phyloP scores from a whole-genome alignment of 2,329 filamentous ascomycete species.

The Alternaria gansuensis region DNA sequence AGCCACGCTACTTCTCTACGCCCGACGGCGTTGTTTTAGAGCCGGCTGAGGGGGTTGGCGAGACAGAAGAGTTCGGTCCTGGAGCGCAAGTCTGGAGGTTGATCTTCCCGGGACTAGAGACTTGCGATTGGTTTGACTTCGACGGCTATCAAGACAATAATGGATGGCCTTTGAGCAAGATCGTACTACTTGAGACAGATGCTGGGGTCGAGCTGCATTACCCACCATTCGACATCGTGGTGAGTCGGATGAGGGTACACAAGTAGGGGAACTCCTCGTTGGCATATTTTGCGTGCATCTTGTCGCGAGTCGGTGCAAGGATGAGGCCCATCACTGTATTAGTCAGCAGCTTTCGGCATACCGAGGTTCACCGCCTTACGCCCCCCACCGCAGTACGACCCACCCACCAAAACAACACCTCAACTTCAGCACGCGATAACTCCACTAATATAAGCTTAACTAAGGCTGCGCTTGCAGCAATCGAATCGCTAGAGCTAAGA shows the following conservation, averaged over 20 bases:
- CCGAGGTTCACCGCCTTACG: too few relatives aligned
- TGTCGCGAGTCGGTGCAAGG: not conserved
- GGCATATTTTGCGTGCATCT: not conserved
- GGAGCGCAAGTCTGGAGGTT: constrained; percentile 42
- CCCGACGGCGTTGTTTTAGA: constrained; percentile 36
- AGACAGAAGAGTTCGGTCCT: constrained; percentile 36
- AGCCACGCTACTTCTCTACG: constrained; percentile 34
- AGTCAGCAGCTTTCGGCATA: constrained; percentile 4
- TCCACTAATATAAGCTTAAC: too few relatives aligned
- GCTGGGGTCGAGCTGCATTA: constrained; percentile 40
- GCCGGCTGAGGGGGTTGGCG: constrained; percentile 39
- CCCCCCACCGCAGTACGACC: too few relatives aligned
- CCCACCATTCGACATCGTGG: constrained; percentile 42
- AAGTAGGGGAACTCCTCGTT: not conserved
- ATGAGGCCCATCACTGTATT: not conserved
- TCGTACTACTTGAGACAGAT: constrained; percentile 36
- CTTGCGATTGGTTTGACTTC: constrained; percentile 47
- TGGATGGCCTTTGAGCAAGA: constrained; percentile 44
- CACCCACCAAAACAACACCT: too few relatives aligned
- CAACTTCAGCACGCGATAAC: too few relatives aligned
- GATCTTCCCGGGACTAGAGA: constrained; percentile 35
- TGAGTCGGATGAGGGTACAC: constrained; percentile 16
- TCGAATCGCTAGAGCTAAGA: too few relatives aligned
- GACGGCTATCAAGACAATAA: constrained; percentile 47
- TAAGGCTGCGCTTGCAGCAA: too few relatives aligned